Evolutionary conservation across 2,329 filamentous ascomycete genomes (phyloP).

Genomic region (Neopestalotiopsis sp.): DNA sequence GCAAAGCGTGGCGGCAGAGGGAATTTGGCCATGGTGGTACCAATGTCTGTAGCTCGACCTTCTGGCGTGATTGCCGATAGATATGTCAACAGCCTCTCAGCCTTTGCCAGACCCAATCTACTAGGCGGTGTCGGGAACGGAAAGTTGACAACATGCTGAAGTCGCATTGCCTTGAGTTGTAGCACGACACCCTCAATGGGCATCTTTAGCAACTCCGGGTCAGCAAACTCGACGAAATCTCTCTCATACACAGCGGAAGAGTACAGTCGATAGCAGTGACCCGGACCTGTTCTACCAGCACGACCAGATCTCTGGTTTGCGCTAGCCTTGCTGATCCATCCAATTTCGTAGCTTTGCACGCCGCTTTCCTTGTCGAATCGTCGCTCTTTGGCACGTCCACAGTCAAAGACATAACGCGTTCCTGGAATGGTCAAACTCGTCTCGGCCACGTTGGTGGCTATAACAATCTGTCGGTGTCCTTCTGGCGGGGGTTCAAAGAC

Average conservation of each 20-base stretch:
- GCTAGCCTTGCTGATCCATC: conserved; percentile 97
- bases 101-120: conserved; percentile 74
- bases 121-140: conserved; percentile 94
- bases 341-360: conserved; percentile 93
- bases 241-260: conserved; percentile 93
- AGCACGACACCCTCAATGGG: conserved; percentile 92
- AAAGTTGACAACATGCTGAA: conserved; percentile 90
- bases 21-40: conserved; percentile 84
- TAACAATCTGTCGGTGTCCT: conserved; percentile 81
- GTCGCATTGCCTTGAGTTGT: conserved; percentile 92
- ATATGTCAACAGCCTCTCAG: conserved; percentile 86
- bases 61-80: conserved; percentile 77
- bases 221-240: conserved; percentile 84
- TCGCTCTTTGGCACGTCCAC: conserved; percentile 89
- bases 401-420: conserved; percentile 94
- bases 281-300: conserved; percentile 92
- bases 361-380: conserved; percentile 87
- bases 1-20: conserved; percentile 90
- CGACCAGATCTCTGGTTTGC: conserved; percentile 90
- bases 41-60: conserved; percentile 79
- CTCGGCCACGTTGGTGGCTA: conserved; percentile 96
- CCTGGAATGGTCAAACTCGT: conserved; percentile 97
- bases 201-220: conserved; percentile 88
- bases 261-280: conserved; percentile 94
- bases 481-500: conserved; percentile 89